Evolutionary conservation across 108 stramenopile species (phyloP).

Genomic region (Nitzschia inconspicua): DNA sequence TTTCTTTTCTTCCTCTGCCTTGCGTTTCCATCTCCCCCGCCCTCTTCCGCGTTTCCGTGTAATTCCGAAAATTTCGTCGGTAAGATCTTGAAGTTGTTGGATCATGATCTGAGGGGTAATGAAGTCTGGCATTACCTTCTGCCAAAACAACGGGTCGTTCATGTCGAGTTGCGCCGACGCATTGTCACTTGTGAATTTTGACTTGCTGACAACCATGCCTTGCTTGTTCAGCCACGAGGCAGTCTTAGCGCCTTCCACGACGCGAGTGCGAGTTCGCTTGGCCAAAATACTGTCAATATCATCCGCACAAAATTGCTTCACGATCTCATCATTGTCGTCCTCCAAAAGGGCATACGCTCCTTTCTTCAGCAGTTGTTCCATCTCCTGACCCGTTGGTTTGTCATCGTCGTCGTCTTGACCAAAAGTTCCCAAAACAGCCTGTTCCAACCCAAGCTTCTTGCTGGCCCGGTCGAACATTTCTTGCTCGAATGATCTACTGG

Average conservation of each 20-base stretch:
- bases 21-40: constrained; percentile 38
- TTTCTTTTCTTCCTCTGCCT: constrained; percentile 22
- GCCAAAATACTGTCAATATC: constrained; percentile 91
- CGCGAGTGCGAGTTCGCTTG: constrained; percentile 81
- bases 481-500: constrained; percentile 95
- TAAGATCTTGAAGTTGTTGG: constrained; percentile 51
- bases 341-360: constrained; percentile 91
- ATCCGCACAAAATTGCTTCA: constrained; percentile 80
- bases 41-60: constrained; percentile 37
- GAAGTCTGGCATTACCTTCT: constrained; percentile 94
- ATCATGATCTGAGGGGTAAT: constrained; percentile 81
- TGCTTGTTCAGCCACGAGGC: constrained; percentile 88
- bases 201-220: constrained; percentile 79
- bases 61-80: constrained; percentile 41
- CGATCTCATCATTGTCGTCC: constrained; percentile 82
- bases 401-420: constrained; percentile 85
- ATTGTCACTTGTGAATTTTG: constrained; percentile 71
- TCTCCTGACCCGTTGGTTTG: constrained; percentile 85
- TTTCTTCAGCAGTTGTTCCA: constrained; percentile 89
- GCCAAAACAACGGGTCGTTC: constrained; percentile 94
- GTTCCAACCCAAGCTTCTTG: constrained; percentile 98
- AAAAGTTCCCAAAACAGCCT: constrained; percentile 96
- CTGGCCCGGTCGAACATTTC: constrained; percentile 99
- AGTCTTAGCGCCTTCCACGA: constrained; percentile 88
- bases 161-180: constrained; percentile 73